These are phyloP conservation scores for Gracilaria domingensis DNA, from an alignment of 23 red algal species.

Conservation along the genomic window DNA sequence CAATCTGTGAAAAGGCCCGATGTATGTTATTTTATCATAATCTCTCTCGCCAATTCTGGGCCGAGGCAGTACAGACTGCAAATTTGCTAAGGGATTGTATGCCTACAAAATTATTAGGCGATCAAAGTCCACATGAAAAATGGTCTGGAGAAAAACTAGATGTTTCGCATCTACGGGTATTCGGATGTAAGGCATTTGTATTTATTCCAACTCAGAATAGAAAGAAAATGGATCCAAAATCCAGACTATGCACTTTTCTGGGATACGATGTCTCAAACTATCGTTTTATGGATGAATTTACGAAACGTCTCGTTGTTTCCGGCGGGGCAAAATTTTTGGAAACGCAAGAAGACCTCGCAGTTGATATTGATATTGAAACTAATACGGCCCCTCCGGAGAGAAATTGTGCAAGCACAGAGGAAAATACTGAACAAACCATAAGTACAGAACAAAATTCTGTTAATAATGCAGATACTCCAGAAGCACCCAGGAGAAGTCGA, in stretches of 20 bases:
- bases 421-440: not conserved
- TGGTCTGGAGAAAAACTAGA: slow-evolving; percentile 4
- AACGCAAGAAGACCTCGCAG: not conserved
- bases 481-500: too few species aligned
- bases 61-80: too few species aligned
- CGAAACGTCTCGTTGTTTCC: not conserved
- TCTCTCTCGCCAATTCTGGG: too few species aligned
- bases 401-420: not conserved
- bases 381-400: too few species aligned
- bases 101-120: not conserved
- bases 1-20: too few species aligned
- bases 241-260: too few species aligned
- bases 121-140: slow-evolving; percentile 27
- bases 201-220: too few species aligned
- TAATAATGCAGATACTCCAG: too few species aligned
- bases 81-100: slow-evolving; percentile 11
- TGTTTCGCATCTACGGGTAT: not conserved
- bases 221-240: too few species aligned
- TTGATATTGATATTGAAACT: not conserved
- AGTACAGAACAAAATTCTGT: not conserved
- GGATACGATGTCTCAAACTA: not conserved
- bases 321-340: not conserved
- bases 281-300: slow-evolving; percentile 5
- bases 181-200: slow-evolving; percentile 38
- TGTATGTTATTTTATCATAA: too few species aligned